Percentiles rank a stretch among this genome's conserved stretches.
phyloP scores from a whole-genome alignment of 352 stramenopile genomes.

The Pythium coloratum region DNA sequence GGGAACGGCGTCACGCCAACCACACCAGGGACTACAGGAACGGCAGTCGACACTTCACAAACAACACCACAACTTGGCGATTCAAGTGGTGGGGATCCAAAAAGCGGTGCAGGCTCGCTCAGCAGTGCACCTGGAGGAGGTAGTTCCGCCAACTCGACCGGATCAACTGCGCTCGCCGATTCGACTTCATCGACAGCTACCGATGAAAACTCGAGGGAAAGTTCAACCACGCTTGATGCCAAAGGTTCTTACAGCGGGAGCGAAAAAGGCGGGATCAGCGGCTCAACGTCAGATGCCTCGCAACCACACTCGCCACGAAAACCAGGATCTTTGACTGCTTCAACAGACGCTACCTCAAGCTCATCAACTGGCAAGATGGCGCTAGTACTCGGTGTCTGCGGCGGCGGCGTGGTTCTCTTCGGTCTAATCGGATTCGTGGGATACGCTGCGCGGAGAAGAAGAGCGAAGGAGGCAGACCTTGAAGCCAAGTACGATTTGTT shows the following conservation, averaged over 20 bases:
- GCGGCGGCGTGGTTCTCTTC: neutral
- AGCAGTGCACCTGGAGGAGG: no score
- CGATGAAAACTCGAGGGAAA: no score
- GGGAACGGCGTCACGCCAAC: neutral
- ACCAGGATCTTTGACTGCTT: neutral
- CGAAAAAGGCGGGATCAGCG: neutral
- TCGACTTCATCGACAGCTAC: no score
- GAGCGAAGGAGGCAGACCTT: neutral
- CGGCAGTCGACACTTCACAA: no score
- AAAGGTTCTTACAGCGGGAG: neutral
- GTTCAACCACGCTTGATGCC: neutral
- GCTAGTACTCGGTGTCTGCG: neutral
- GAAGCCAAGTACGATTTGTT: constrained; percentile 4
- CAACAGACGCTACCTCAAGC: neutral
- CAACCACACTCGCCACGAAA: neutral
- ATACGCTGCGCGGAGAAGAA: neutral
- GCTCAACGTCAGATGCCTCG: neutral
- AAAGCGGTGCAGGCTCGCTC: no score
- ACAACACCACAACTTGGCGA: no score
- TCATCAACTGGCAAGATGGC: neutral
- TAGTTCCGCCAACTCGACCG: neutral
- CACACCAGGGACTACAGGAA: neutral
- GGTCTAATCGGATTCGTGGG: neutral
- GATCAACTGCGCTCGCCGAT: neutral
- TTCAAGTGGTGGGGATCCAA: no score